Evolutionary conservation across 2,329 filamentous ascomycete species (phyloP).

Genomic region (Penicillium griseofulvum): DNA sequence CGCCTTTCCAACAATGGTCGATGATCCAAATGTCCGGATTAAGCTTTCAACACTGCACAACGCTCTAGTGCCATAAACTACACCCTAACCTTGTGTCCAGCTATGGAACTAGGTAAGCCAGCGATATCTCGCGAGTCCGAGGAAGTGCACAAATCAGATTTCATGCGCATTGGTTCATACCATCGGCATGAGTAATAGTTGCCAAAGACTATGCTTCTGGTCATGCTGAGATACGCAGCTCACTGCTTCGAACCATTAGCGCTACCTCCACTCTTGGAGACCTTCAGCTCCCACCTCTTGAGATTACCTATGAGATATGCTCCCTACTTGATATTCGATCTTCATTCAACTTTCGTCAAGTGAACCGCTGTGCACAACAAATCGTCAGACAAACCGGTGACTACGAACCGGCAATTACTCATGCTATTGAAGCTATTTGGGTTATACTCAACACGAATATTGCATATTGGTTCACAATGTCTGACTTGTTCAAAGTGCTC

Average conservation of each 20-base stretch:
- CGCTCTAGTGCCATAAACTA: too few relatives aligned
- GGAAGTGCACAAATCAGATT: background rate
- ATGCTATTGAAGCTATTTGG: background rate
- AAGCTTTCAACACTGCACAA: too few relatives aligned
- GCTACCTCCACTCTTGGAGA: background rate
- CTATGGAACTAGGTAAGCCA: background rate
- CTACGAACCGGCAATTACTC: background rate
- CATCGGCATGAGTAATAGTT: background rate
- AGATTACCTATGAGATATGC: background rate
- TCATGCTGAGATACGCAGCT: background rate
- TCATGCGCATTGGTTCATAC: background rate
- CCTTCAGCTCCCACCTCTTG: background rate
- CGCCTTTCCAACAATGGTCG: too few relatives aligned
- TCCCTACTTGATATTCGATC: background rate
- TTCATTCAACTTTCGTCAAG: background rate
- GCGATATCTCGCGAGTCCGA: background rate
- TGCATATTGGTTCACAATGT: background rate
- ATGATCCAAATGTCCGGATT: too few relatives aligned
- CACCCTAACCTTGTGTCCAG: too few relatives aligned
- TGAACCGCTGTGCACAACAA: background rate
- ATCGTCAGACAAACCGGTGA: background rate
- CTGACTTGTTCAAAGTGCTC: background rate
- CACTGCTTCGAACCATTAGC: background rate
- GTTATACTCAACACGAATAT: too few relatives aligned
- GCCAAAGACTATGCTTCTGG: too few relatives aligned